phyloP scores from a whole-genome alignment of 805 yeast genomes.

The Teunomyces tritomae region DNA sequence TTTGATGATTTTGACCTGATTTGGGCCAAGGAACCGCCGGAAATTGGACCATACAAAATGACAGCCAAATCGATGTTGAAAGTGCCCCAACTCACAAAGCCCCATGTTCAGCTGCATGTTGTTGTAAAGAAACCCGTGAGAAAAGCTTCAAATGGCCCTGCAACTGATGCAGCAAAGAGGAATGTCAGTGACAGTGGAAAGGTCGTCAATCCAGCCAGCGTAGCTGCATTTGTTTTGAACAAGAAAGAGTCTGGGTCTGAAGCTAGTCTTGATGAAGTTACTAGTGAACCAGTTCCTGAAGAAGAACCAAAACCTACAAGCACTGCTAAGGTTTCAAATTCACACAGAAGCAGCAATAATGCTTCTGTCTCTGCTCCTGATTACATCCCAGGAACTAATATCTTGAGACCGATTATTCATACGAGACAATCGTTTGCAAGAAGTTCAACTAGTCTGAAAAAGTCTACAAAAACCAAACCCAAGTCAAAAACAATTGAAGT shows the following conservation, averaged over 20 bases:
- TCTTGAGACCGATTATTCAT: slow-evolving; percentile 50
- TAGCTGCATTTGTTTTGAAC: slow-evolving; percentile 39
- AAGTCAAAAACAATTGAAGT: slow-evolving; percentile 34
- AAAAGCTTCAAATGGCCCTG: slow-evolving; percentile 4
- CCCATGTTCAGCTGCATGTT: slow-evolving; percentile 15
- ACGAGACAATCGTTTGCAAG: slow-evolving; percentile 27
- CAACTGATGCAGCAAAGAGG: not conserved
- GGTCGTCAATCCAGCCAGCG: slow-evolving; percentile 27
- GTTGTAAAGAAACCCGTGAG: slow-evolving; percentile 7
- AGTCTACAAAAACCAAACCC: slow-evolving; percentile 15
- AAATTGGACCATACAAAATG: slow-evolving; percentile 67
- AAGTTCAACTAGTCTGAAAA: slow-evolving; percentile 14
- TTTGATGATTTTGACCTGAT: slow-evolving; percentile 65
- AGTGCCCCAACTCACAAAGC: slow-evolving; percentile 43
- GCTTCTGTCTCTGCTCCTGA: slow-evolving; percentile 28
- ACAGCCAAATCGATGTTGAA: slow-evolving; percentile 79
- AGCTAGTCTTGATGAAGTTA: slow-evolving; percentile 4
- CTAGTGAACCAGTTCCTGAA: slow-evolving; percentile 1
- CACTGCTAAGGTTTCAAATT: slow-evolving; percentile 18
- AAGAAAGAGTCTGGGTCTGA: slow-evolving; percentile 17
- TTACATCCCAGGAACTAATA: slow-evolving; percentile 58
- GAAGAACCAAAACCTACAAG: slow-evolving; percentile 16
- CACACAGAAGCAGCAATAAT: not conserved
- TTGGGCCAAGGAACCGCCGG: slow-evolving; percentile 71
- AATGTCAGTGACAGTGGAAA: slow-evolving; percentile 6